phyloP scores from a whole-genome alignment of 1,139 yeast genomes.

The Saccharomyces pastorianus region DNA sequence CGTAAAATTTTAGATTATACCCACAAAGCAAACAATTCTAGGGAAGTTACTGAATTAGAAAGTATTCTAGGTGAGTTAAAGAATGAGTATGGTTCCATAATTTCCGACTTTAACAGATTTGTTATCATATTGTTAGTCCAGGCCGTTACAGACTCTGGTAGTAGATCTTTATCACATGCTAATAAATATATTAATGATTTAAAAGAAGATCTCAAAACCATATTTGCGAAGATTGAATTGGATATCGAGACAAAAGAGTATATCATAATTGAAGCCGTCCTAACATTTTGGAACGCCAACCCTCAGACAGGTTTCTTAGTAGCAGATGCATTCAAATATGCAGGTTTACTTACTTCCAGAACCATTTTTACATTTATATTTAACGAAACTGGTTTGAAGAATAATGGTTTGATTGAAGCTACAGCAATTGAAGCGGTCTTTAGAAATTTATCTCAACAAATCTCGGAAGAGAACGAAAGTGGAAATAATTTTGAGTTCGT shows the following conservation, averaged over 20 bases:
- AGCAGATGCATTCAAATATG: slow-evolving; percentile 53
- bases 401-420: slow-evolving; percentile 32
- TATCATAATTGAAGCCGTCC: slow-evolving; percentile 55
- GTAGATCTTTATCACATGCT: slow-evolving; percentile 83
- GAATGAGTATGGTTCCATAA: slow-evolving; percentile 25
- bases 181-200: slow-evolving; percentile 59
- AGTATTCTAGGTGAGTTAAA: slow-evolving; percentile 32
- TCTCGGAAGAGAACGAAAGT: slow-evolving; percentile 14
- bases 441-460: slow-evolving; percentile 30
- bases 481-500: slow-evolving; percentile 31
- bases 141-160: slow-evolving; percentile 73
- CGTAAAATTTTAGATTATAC: slow-evolving; percentile 31
- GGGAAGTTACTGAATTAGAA: slow-evolving; percentile 30
- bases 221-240: slow-evolving; percentile 37
- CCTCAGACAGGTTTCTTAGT: slow-evolving; percentile 76
- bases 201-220: slow-evolving; percentile 42
- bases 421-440: slow-evolving; percentile 34
- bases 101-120: slow-evolving; percentile 39
- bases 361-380: slow-evolving; percentile 40
- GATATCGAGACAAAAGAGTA: slow-evolving; percentile 30
- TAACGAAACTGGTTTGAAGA: slow-evolving; percentile 19
- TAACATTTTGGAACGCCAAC: slow-evolving; percentile 72
- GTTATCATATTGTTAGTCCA: slow-evolving; percentile 58
- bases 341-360: slow-evolving; percentile 39
- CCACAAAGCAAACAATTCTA: slow-evolving; percentile 30